Base-by-base conservation (phyloP, 2,329 filamentous ascomycete species). In the Sordariomycetes sp. region DNA sequence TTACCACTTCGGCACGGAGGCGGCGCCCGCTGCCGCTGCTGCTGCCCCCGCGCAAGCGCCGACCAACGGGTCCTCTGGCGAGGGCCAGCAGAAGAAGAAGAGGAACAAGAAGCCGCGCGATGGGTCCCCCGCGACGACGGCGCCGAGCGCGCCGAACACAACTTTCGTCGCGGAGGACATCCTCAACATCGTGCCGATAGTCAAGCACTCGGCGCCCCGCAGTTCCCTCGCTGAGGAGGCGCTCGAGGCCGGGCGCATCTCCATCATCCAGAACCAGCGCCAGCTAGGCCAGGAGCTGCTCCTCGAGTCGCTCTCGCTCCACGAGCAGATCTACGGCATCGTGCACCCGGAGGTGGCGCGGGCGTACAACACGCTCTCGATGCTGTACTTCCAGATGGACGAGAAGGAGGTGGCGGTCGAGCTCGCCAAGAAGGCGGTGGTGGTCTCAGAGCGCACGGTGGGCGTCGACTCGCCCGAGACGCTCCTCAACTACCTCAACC, bases 281-380 rank as follows among this genome's bases (percentile, higher is more conserved):
- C 94, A 97, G 74, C 83, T 99, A 53, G 94, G 94, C 48, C 92
- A 97, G 72, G 94, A 99, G 72, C 81, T 99, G 59, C 82, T 99
- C 34, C 77, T 97, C n/a, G 94, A 99, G 73, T 97, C 92, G 43
- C 77, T 99, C 61, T 96, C 94, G 53, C 78, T 99, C 51, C 93
- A 99, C 68, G 94, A 99, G 78, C 94, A 99, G 72, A 97, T 99
- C 64, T 99, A 99, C 67, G 94, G 94, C 61, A 95, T 97, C 59
- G 80, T 99, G 28, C 94, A 99, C 70, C 92, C 94, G 1, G 94
- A 99, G 74, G 93, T 97, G 60, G 94, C 93, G 53, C 86, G 92
- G 62, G 88, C 96, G 32, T 99, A 99, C 78, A 93, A 96, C 73
- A 91, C 89, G 57, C 75, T 99, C 53, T 96, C 94, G 2, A 96